Conservation (phyloP, 2,329 filamentous ascomycete species). For the Fusarium torulosum region DNA sequence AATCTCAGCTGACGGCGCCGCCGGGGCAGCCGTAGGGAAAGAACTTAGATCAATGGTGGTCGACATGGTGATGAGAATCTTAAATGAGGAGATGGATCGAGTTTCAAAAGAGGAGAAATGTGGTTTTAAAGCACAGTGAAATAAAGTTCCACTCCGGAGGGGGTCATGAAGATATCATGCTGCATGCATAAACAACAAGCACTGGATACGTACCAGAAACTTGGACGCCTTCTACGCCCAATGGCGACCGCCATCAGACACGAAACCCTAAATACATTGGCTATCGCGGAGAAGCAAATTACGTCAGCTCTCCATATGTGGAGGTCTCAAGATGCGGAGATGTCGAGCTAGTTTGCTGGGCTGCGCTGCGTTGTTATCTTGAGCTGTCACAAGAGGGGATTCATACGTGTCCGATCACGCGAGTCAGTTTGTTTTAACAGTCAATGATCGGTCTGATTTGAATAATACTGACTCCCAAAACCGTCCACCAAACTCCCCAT, state of each 20-base stretch:
- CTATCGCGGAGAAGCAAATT: slow-evolving; percentile 23
- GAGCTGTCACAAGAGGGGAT: slow-evolving; percentile 28
- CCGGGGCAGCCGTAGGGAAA: slow-evolving; percentile 42
- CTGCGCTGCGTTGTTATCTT: slow-evolving; percentile 4
- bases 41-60: slow-evolving; percentile 39
- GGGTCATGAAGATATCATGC: slow-evolving; percentile 42
- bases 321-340: slow-evolving; percentile 35
- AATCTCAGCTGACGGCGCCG: slow-evolving; percentile 36
- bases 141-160: slow-evolving; percentile 34
- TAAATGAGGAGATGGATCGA: slow-evolving; percentile 13
- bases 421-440: slow-evolving; percentile 1
- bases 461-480: slow-evolving; percentile 37
- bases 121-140: slow-evolving; percentile 25
- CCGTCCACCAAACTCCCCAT: slow-evolving; percentile 43
- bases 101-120: slow-evolving; percentile 22
- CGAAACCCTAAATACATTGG: slow-evolving; percentile 31
- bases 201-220: slow-evolving; percentile 26
- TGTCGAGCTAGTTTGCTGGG: slow-evolving; percentile 16
- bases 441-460: slow-evolving; percentile 32
- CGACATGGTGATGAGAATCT: slow-evolving; percentile 30
- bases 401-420: slow-evolving; percentile 24
- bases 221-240: slow-evolving; percentile 24
- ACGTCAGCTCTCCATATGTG: slow-evolving; percentile 43
- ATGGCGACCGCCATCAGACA: slow-evolving; percentile 17
- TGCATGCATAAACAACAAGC: slow-evolving; percentile 26